Evolutionary conservation across 176 grass and related monocot species (phyloP), one percentile per base, ranked within the genome.

Genomic region (Carex pumila): DNA sequence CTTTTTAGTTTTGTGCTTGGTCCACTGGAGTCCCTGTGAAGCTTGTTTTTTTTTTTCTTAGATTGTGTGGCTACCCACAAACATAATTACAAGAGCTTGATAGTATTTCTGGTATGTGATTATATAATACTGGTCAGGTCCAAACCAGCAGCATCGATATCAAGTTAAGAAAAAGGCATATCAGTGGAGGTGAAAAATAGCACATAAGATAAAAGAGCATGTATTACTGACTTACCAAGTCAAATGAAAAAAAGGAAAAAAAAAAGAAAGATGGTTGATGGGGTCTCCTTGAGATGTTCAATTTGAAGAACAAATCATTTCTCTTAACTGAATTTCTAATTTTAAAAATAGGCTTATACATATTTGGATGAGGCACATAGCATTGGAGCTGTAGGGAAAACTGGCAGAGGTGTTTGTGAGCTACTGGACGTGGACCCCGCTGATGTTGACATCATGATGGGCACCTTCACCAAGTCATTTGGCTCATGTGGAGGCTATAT

Each of bases 401-500:
- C 90, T 6, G 94, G 92, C 39, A 89, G 88, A 88, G 94, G 92
- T 55, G 94, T 94, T 37, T 97, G 92, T 18, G 92, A 97, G 84
- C 92, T 92, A 78, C 89, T 92, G 64, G 90, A 89, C 62, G 94
- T 94, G 47, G 90, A 97, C 88, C 87, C 94, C 69, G 65, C 85
- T 87, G 94, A 94, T 88, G 84, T 97, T 9, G 94, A 97, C 71
- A 92, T 97, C 82, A 94, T 97, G 94, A 97, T 94, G 94, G 90
- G 94, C 66, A 94, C 94, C 81, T 94, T 97, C 88, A 97, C 94
- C 13, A 97, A 97, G 83, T 94, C 90, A 69, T 97, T 97, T 81
- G 90, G 94, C 43, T 97, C 92, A 2, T 94, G 92, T 0, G 92
- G 94, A 83, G 92, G 94, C 45, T 97, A 94, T 49, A 92, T 92